phyloP scores from a whole-genome alignment of 2,329 filamentous ascomycete species.

The Colletotrichum sojae region DNA sequence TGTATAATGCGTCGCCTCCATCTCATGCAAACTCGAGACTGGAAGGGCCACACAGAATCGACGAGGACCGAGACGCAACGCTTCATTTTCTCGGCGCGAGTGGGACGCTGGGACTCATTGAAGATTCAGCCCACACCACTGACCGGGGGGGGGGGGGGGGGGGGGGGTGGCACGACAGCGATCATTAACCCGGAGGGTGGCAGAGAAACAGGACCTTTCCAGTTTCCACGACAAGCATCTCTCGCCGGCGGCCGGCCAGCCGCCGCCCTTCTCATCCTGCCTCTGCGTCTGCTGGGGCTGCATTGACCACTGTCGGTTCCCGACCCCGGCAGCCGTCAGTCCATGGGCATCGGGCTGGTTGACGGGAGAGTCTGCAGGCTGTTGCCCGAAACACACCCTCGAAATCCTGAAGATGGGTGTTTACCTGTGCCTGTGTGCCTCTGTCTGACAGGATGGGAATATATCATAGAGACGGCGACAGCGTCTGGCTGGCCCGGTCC shows the following conservation, averaged over 20 bases:
- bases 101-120: constrained; percentile 23
- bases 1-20: neutral
- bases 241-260: neutral
- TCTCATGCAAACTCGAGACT: constrained; percentile 18
- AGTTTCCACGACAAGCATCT: too few species aligned
- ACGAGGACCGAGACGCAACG: neutral
- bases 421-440: neutral
- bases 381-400: constrained; percentile 12
- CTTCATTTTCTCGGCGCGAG: neutral
- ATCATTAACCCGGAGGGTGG: neutral
- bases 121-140: constrained; percentile 1
- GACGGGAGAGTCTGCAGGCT: neutral
- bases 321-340: neutral
- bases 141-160: neutral
- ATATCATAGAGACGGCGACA: neutral
- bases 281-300: neutral
- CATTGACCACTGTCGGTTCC: constrained; percentile 10
- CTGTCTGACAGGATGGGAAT: neutral
- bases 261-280: neutral
- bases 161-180: neutral
- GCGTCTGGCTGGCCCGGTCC: neutral
- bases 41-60: constrained; percentile 15
- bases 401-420: constrained; percentile 14
- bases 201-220: constrained; percentile 16
- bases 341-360: constrained; percentile 13